A percentile compares a stretch with the other conserved stretches of the same genome.
These are phyloP conservation scores for Malassezia caprae DNA, from an alignment of 1,284 basidiomycete genomes.

Conservation along the genomic window DNA sequence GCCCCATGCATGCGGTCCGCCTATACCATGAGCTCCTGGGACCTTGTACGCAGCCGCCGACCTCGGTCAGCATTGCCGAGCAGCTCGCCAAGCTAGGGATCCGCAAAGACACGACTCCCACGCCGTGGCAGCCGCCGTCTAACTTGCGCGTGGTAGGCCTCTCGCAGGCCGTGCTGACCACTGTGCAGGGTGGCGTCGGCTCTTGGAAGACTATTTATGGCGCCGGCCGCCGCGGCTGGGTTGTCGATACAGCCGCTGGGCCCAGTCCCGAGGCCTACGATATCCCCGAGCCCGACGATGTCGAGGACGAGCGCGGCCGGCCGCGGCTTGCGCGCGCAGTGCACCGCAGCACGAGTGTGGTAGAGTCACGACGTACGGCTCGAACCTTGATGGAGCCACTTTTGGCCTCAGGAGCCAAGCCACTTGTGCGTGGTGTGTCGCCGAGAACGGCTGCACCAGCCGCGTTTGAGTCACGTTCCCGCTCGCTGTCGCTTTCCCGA, in stretches of 20 bases:
- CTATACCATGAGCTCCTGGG: slow-evolving; percentile 51
- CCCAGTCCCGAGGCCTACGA: slow-evolving; percentile 55
- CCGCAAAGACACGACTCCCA: slow-evolving; percentile 38
- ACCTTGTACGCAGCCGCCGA: slow-evolving; percentile 37
- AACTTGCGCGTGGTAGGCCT: slow-evolving; percentile 79
- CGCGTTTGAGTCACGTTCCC: slow-evolving; percentile 17
- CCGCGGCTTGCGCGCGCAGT: background rate
- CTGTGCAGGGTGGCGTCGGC: slow-evolving; percentile 64
- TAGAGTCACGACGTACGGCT: background rate
- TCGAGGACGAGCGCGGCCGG: background rate
- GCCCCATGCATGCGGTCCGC: slow-evolving; percentile 55
- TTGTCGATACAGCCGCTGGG: slow-evolving; percentile 74
- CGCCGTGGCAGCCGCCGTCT: slow-evolving; percentile 51
- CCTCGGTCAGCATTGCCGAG: slow-evolving; percentile 29
- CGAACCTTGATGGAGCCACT: background rate
- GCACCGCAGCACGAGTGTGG: background rate
- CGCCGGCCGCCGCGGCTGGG: slow-evolving; percentile 90
- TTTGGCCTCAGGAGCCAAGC: background rate
- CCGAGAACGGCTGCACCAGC: background rate
- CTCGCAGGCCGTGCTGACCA: slow-evolving; percentile 62
- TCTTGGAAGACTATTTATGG: slow-evolving; percentile 78
- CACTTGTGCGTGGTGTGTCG: background rate
- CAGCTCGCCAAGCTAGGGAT: slow-evolving; percentile 40
- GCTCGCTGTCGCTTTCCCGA: slow-evolving; percentile 27
- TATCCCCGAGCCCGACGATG: background rate